phyloP scores from a whole-genome alignment of 306 rosid genomes.

The Vigna trinervia region DNA sequence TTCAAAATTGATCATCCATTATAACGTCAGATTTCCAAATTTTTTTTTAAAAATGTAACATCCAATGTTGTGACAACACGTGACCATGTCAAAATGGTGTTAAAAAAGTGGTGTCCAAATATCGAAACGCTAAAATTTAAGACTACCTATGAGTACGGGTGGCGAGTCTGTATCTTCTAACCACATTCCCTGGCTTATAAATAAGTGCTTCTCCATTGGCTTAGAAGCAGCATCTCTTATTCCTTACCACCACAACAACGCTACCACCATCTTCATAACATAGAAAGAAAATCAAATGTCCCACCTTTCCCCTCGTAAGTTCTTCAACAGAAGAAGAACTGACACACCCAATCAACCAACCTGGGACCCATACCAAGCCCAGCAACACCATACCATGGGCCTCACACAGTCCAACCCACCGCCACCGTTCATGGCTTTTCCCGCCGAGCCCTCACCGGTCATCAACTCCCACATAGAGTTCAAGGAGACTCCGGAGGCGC shows the following conservation, averaged over 20 bases:
- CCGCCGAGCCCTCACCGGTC: slow-evolving; percentile 37
- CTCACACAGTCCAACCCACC: background rate
- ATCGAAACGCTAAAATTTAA: no score
- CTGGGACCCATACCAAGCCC: slow-evolving; percentile 20
- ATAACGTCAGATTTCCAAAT: no score
- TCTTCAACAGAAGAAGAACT: slow-evolving; percentile 36
- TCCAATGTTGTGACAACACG: no score
- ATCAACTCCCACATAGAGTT: slow-evolving; percentile 40
- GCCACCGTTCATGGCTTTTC: slow-evolving; percentile 16
- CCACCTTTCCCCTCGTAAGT: background rate
- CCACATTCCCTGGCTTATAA: background rate
- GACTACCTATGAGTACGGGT: no score
- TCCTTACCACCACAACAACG: background rate
- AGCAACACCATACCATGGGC: background rate
- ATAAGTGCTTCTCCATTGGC: background rate
- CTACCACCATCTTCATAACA: background rate
- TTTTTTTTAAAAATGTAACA: no score
- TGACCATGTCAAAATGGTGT: no score
- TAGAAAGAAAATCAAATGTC: slow-evolving; percentile 14
- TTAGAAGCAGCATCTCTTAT: background rate
- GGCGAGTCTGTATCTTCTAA: no score
- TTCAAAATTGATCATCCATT: no score
- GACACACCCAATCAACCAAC: slow-evolving; percentile 17
- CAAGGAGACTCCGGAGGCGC: slow-evolving; percentile 54
- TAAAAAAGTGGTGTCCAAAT: no score